phyloP scores from a whole-genome alignment of 2,329 filamentous ascomycete species.

The Berkeleyomyces rouxiae region DNA sequence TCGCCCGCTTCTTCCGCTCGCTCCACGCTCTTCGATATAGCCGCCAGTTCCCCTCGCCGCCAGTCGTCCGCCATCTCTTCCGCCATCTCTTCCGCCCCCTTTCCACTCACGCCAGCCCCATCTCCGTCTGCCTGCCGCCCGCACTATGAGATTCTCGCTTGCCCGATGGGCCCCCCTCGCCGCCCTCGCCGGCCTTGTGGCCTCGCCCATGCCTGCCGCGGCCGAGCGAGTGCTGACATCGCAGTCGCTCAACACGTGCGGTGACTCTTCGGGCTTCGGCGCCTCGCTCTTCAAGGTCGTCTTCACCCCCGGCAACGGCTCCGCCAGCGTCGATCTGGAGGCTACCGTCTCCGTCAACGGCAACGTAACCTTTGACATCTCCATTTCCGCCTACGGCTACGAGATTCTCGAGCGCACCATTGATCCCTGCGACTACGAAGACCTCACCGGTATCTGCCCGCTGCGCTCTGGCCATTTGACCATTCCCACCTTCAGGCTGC shows the following conservation, averaged over 20 bases:
- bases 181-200: constrained; percentile 9
- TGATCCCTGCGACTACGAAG: constrained; percentile 52
- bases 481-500: constrained; percentile 50
- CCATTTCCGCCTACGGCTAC: constrained; percentile 71
- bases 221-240: constrained; percentile 56
- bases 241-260: constrained; percentile 70
- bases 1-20: background rate
- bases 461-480: constrained; percentile 65
- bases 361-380: constrained; percentile 60
- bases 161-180: constrained; percentile 25
- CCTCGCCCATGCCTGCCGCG: constrained; percentile 27
- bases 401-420: constrained; percentile 48
- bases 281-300: constrained; percentile 78
- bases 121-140: background rate
- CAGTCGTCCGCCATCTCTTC: background rate
- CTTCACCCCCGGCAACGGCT: constrained; percentile 60
- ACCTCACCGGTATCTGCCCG: constrained; percentile 65
- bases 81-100: background rate
- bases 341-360: constrained; percentile 71
- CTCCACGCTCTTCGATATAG: background rate
- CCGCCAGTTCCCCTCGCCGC: background rate
- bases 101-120: background rate
- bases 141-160: constrained; percentile 30
- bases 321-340: constrained; percentile 56
- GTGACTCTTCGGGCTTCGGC: constrained; percentile 68